phyloP scores from a whole-genome alignment of 2,329 filamentous ascomycete genomes.

The Xylaria hypoxylon region DNA sequence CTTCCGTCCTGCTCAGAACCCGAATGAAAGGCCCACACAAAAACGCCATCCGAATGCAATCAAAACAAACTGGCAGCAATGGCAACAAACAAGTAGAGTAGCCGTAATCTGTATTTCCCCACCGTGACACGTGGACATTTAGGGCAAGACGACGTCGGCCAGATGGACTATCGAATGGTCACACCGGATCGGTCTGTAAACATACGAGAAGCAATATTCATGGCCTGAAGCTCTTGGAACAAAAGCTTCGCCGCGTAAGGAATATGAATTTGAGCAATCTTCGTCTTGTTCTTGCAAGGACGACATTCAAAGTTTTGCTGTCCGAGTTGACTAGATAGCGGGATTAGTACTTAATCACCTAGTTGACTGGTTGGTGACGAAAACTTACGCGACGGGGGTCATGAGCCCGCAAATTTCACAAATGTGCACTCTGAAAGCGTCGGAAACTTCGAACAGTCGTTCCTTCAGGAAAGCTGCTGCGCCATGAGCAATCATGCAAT shows the following conservation, averaged over 20 bases:
- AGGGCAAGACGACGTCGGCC: not conserved
- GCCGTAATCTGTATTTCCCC: not conserved
- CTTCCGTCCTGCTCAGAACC: conserved; percentile 1
- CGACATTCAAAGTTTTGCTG: conserved; percentile 97
- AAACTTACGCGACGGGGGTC: conserved; percentile 96
- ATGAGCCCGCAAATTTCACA: conserved; percentile 99
- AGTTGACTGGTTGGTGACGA: not conserved
- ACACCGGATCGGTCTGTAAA: conserved; percentile 88
- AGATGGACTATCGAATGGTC: conserved; percentile 68
- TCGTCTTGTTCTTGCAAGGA: conserved; percentile 98
- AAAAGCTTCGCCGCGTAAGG: conserved; percentile 97
- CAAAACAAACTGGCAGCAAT: not conserved
- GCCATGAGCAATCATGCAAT: conserved; percentile 99
- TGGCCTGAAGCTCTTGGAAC: conserved; percentile 96
- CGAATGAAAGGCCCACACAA: not conserved
- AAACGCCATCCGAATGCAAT: conserved; percentile 47
- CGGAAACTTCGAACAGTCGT: conserved; percentile 94
- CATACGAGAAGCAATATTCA: conserved; percentile 99
- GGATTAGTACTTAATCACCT: not conserved
- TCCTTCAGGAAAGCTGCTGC: conserved; percentile 98
- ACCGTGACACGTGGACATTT: not conserved
- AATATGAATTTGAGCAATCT: conserved; percentile 97
- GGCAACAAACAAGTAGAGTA: conserved; percentile 11
- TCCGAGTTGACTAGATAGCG: conserved; percentile 78
- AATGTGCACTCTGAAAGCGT: conserved; percentile 97